Conservation (phyloP, 2,329 filamentous ascomycete species). For the Colletotrichum sp. region DNA sequence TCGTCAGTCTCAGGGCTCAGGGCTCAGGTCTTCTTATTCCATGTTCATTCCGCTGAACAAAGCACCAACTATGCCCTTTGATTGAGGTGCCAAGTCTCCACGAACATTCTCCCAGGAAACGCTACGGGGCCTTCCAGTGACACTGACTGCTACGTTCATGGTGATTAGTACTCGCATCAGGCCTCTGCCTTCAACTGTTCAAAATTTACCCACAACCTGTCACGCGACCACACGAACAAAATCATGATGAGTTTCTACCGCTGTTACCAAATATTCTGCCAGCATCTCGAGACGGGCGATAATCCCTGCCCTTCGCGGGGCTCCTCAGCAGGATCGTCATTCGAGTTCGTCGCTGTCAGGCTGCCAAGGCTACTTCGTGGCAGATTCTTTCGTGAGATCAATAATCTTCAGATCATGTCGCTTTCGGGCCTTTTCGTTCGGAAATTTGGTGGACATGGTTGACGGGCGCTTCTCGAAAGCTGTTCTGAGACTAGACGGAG, state of each 20-base stretch:
- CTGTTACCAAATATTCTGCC: background rate
- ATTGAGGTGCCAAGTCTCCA: background rate
- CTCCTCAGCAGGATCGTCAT: background rate
- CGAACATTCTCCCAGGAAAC: background rate
- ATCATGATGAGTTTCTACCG: background rate
- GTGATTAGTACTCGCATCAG: background rate
- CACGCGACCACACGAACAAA: background rate
- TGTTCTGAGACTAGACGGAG: too few relatives aligned
- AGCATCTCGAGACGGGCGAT: background rate
- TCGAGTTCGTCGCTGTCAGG: rapidly evolving
- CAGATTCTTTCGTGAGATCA: background rate
- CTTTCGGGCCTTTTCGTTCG: too few relatives aligned
- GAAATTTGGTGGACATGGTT: too few relatives aligned
- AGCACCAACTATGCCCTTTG: background rate
- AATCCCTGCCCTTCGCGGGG: background rate
- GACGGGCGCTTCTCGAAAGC: too few relatives aligned
- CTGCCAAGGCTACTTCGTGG: background rate
- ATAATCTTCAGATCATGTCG: background rate
- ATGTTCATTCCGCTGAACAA: background rate
- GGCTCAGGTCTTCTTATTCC: background rate
- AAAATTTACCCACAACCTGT: background rate
- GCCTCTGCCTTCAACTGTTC: background rate
- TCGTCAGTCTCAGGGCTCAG: background rate
- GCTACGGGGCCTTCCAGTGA: background rate
- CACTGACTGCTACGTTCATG: background rate